These are phyloP conservation scores for Gamsiella multidivaricata DNA, from an alignment of 192 early-diverging fungal species.

Conservation along the genomic window DNA sequence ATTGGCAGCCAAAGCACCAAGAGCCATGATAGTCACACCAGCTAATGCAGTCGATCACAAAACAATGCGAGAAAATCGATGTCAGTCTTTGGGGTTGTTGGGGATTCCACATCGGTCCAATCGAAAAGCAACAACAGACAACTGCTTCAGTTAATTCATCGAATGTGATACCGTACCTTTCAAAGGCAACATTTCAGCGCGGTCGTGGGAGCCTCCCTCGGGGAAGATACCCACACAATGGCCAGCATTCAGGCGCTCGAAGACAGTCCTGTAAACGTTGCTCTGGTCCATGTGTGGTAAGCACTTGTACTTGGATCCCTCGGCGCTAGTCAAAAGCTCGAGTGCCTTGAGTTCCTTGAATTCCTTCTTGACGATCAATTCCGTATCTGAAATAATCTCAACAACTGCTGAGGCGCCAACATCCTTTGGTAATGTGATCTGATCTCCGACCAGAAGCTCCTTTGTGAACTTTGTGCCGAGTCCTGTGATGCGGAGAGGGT, in stretches of 20 bases:
- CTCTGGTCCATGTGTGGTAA: slow-evolving; percentile 91
- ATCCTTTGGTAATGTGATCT: slow-evolving; percentile 73
- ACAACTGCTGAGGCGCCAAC: slow-evolving; percentile 74
- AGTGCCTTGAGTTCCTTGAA: slow-evolving; percentile 78
- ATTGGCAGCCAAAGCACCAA: slow-evolving; percentile 89
- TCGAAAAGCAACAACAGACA: background rate
- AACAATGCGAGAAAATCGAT: slow-evolving; percentile 2
- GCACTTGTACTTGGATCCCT: slow-evolving; percentile 72
- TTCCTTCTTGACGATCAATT: slow-evolving; percentile 78
- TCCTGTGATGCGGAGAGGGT: slow-evolving; percentile 79
- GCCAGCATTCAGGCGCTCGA: slow-evolving; percentile 75
- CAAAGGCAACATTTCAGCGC: slow-evolving; percentile 93
- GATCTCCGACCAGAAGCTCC: slow-evolving; percentile 71
- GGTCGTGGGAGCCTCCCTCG: slow-evolving; percentile 98
- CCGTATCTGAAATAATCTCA: slow-evolving; percentile 85
- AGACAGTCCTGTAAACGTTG: slow-evolving; percentile 87
- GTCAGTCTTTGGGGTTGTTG: too few relatives aligned
- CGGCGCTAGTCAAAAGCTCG: slow-evolving; percentile 66
- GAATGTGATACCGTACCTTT: slow-evolving; percentile 70
- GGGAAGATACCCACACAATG: slow-evolving; percentile 97
- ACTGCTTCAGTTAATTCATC: background rate
- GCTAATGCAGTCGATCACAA: slow-evolving; percentile 51
- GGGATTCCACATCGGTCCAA: background rate
- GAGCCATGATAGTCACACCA: slow-evolving; percentile 85
- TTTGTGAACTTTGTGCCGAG: slow-evolving; percentile 75